phyloP scores from a whole-genome alignment of 1,284 basidiomycete species.

The Trametes pubescens region DNA sequence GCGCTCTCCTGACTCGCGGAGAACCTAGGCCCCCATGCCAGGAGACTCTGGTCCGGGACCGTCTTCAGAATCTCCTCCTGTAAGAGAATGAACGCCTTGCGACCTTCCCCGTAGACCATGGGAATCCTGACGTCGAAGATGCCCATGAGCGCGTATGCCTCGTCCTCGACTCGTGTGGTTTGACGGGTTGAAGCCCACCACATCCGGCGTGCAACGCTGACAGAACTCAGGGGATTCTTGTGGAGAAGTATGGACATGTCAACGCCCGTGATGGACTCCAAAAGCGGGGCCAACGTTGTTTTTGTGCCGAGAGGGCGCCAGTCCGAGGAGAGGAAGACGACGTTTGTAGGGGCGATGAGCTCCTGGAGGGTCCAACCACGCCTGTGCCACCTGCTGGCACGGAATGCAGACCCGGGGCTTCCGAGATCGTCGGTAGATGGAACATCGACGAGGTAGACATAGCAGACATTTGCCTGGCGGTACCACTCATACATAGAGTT shows the following conservation, averaged over 20 bases:
- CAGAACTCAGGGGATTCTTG: background rate
- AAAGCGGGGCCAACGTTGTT: background rate
- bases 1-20: conserved; percentile 26
- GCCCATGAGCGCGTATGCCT: conserved; percentile 19
- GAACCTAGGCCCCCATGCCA: conserved; percentile 11
- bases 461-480: background rate
- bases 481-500: conserved; percentile 13
- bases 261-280: conserved; percentile 6
- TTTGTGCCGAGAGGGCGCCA: conserved; percentile 6
- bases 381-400: background rate
- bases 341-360: background rate
- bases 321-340: conserved; percentile 7
- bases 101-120: conserved; percentile 17
- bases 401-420: background rate
- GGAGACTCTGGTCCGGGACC: conserved; percentile 17
- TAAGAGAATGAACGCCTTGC: conserved; percentile 11
- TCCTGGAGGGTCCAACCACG: conserved; percentile 4
- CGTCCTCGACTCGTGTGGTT: conserved; percentile 11
- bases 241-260: background rate
- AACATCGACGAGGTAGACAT: conserved; percentile 8
- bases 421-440: background rate
- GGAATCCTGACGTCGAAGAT: conserved; percentile 18
- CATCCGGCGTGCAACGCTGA: conserved; percentile 11
- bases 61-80: conserved; percentile 19
- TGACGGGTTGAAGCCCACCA: conserved; percentile 9